These are phyloP conservation scores for Penicillium lividum DNA, from an alignment of 495 filamentous ascomycete species.

Conservation along the genomic window DNA sequence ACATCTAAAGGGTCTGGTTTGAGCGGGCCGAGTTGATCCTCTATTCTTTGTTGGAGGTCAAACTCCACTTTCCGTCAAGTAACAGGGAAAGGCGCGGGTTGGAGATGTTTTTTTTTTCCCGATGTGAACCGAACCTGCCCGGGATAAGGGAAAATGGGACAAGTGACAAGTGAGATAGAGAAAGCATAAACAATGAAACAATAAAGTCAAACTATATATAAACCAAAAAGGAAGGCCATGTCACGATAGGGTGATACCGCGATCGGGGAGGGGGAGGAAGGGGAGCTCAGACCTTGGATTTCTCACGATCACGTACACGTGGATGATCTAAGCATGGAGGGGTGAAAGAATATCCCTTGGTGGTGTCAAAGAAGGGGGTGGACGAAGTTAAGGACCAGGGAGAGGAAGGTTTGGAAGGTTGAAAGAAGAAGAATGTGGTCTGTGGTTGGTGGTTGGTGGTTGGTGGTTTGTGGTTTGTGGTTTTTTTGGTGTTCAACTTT, in stretches of 20 bases:
- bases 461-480: background rate
- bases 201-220: background rate
- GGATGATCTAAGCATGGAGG: conserved; percentile 25
- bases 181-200: background rate
- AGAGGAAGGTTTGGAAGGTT: background rate
- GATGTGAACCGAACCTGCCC: background rate
- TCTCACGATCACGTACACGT: conserved; percentile 6
- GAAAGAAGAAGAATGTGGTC: background rate
- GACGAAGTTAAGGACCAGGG: background rate
- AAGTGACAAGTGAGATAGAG: background rate
- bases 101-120: background rate
- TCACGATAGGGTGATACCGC: background rate
- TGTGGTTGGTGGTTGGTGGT: background rate
- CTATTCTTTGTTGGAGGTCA: background rate
- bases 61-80: background rate
- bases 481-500: background rate
- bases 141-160: background rate
- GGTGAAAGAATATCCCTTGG: background rate
- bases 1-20: background rate
- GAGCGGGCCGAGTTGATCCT: background rate
- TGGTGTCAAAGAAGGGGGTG: background rate
- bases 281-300: conserved; percentile 18
- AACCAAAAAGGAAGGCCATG: conserved; percentile 1
- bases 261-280: conserved; percentile 3
- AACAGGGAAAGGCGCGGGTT: background rate